A percentile compares a stretch with the other conserved stretches of the same genome.
These are phyloP conservation scores for Erodium chrysanthum DNA, from an alignment of 441 rosid species.

Conservation along the genomic window DNA sequence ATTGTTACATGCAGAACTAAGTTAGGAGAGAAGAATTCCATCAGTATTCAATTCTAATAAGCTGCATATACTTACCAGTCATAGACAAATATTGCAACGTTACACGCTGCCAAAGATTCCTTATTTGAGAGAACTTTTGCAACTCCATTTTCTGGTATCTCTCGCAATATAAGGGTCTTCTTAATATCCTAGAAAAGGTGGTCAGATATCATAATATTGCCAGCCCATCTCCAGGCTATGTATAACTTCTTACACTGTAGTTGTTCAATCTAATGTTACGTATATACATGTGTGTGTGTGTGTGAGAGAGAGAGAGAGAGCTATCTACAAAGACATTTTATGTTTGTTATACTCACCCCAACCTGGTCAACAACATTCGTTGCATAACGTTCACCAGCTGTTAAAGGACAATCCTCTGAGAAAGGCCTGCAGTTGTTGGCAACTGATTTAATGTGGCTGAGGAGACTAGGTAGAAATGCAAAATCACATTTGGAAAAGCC, in stretches of 20 bases:
- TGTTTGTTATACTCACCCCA: conserved; percentile 33
- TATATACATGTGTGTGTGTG: not conserved
- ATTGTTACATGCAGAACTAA: not conserved
- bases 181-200: conserved; percentile 33
- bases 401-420: conserved; percentile 36
- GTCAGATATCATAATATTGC: conserved; percentile 15
- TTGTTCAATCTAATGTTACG: not conserved
- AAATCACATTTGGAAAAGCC: conserved; percentile 11
- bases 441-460: conserved; percentile 14
- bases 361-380: conserved; percentile 43
- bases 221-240: conserved; percentile 8
- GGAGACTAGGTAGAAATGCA: not conserved
- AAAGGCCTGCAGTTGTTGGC: conserved; percentile 42
- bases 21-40: not conserved
- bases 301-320: not conserved
- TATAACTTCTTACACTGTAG: not conserved
- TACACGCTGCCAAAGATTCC: conserved; percentile 54
- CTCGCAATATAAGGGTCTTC: conserved; percentile 55
- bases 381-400: conserved; percentile 43
- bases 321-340: not conserved
- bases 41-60: not conserved
- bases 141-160: conserved; percentile 53
- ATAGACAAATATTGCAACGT: conserved; percentile 52
- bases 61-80: conserved; percentile 40
- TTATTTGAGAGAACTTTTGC: conserved; percentile 34